phyloP scores from a whole-genome alignment of 2,329 filamentous ascomycete species.

The Diaporthe citrichinensis region DNA sequence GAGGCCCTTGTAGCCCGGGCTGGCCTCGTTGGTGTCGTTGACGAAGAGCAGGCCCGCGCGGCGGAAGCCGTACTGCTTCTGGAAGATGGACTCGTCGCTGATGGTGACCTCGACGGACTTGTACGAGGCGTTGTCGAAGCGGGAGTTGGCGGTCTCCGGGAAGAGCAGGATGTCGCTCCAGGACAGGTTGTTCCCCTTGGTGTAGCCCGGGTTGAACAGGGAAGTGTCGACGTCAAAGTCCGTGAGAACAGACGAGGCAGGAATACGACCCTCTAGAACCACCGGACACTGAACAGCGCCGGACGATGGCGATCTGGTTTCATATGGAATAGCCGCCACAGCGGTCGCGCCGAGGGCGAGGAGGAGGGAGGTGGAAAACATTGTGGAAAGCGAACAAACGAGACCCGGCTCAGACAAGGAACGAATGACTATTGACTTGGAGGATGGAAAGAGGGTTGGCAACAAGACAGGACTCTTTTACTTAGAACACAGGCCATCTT shows the following conservation, averaged over 20 bases:
- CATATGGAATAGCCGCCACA: constrained; percentile 10
- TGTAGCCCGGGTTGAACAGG: constrained; percentile 54
- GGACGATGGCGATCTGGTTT: not conserved
- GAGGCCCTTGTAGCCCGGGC: constrained; percentile 52
- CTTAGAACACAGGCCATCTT: constrained; percentile 1
- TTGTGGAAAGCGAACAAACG: not conserved
- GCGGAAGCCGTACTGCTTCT: constrained; percentile 61
- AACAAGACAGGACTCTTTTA: not conserved
- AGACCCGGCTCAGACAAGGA: constrained; percentile 26
- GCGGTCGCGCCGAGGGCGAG: constrained; percentile 27
- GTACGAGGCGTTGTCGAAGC: constrained; percentile 55
- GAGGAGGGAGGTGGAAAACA: constrained; percentile 15
- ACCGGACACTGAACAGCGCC: constrained; percentile 51
- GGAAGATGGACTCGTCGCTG: constrained; percentile 60
- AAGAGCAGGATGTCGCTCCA: constrained; percentile 56
- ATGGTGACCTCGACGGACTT: constrained; percentile 60
- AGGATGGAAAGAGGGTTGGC: not conserved
- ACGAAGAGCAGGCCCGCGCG: constrained; percentile 60
- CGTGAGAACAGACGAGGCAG: constrained; percentile 43
- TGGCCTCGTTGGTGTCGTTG: constrained; percentile 56
- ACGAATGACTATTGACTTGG: not conserved
- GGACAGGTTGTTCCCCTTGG: constrained; percentile 52
- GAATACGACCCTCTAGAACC: constrained; percentile 55
- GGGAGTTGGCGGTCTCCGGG: constrained; percentile 47
- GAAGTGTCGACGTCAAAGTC: constrained; percentile 53